Conservation (phyloP, 225 moss, liverwort and hornwort species). For the Ulota crispa region DNA sequence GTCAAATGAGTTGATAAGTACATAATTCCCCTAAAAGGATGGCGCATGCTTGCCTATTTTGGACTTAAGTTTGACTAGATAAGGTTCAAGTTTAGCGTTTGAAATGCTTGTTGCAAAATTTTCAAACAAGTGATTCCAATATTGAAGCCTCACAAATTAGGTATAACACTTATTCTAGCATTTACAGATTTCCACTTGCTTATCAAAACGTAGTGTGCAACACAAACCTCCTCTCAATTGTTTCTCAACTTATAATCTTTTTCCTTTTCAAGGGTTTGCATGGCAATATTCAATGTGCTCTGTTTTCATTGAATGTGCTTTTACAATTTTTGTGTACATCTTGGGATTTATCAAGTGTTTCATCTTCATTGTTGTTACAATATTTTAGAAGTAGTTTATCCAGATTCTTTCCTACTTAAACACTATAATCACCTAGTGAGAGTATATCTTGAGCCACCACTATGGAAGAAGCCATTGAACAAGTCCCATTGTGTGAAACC, state of each 20-base stretch:
- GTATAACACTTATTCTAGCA: not conserved
- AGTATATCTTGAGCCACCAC: too few species aligned
- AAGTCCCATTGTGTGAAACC: too few species aligned
- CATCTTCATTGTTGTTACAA: too few species aligned
- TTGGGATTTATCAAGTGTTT: not conserved
- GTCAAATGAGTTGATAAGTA: constrained; percentile 40
- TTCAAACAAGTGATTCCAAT: not conserved
- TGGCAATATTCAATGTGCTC: not conserved
- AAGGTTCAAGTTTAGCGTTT: constrained; percentile 1
- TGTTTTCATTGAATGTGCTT: not conserved
- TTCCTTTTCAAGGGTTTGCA: not conserved
- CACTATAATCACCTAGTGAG: too few species aligned
- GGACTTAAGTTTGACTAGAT: constrained; percentile 27
- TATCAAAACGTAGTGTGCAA: not conserved
- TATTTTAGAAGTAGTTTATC: too few species aligned
- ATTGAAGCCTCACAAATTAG: not conserved
- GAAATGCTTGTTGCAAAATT: not conserved
- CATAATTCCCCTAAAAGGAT: constrained; percentile 26
- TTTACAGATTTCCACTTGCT: not conserved
- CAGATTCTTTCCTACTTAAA: too few species aligned
- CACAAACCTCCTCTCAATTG: too few species aligned
- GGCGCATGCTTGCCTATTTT: not conserved
- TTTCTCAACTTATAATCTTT: not conserved
- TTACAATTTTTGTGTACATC: not conserved
- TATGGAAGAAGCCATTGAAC: too few species aligned